Base-by-base conservation (phyloP, 1,284 basidiomycete genomes). In the Phenoliferia sp. region DNA sequence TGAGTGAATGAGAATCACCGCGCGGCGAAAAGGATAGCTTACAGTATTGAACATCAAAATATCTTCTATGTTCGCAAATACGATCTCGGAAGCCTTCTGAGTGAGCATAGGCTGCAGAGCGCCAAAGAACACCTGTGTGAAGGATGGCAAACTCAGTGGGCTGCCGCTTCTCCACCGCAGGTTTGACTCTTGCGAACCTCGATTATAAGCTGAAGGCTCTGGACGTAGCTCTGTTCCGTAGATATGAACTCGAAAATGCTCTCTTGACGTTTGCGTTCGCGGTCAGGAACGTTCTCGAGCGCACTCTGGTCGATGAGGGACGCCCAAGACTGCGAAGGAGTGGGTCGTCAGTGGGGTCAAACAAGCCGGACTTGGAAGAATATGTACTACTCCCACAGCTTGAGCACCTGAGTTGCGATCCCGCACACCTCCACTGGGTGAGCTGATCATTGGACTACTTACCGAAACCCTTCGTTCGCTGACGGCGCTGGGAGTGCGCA, bases 61-160 rank as follows among this genome's bases (percentile, higher is more conserved):
- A 72, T 94, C 92, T 76, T 97, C 94, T 33, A 97, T 84, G 74
- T 97, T 97, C 19, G 90, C 90, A 76, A 98, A 98, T 35, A 98
- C 88, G 58, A 90, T 90, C 0, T 85, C 87, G 22, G 88, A 83
- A 3, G 90, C 90, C 76, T 91, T 91, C 63, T 84, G 82, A 19
- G 90, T 88, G n/a, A 97, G 81, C 29, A 90, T 76, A 0, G 84
- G 80, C 59, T 94, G 80, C 79, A 96, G 82, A 68, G 85, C 86
- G 1, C 87, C 87, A 80, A 94, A 96, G 80, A 95, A 98, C 19
- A 90, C 82, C 85, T 88, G 63, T 59, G 63, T 33, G 31, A 55
- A 32, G 34, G n/a, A 5, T 5, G 48, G 19, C 48, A 26, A n/a
- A 31, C 26, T 50, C 59, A 67, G 31, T 35, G 31, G 26, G 26